Evolutionary conservation across 768 basidiomycete genomes (phyloP).

Genomic region (Termitomyces sp.): DNA sequence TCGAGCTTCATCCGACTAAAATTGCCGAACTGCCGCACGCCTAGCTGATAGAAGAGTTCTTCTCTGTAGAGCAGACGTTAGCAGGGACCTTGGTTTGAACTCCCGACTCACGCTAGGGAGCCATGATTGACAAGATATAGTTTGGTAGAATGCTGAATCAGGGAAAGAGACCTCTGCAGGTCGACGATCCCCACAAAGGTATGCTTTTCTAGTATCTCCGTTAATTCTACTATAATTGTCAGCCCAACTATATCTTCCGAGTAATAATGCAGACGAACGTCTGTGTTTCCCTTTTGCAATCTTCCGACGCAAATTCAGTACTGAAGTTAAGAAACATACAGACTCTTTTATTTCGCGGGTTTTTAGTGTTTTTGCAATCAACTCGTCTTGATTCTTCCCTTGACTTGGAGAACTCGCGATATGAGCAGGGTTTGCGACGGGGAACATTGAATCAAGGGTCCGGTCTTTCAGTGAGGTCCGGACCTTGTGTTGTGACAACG

Average conservation of each 20-base stretch:
- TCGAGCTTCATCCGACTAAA: constrained; percentile 72
- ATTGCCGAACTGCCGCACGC: constrained; percentile 85
- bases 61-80: constrained; percentile 45
- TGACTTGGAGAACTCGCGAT: constrained; percentile 20
- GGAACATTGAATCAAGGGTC: constrained; percentile 95
- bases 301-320: constrained; percentile 55
- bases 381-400: constrained; percentile 12
- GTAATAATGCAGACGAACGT: constrained; percentile 38
- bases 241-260: neutral
- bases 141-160: constrained; percentile 85
- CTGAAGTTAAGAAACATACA: constrained; percentile 69
- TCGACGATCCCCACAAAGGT: constrained; percentile 93
- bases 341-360: constrained; percentile 66
- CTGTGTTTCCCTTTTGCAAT: constrained; percentile 59
- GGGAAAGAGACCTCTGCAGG: constrained; percentile 59
- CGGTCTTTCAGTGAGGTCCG: constrained; percentile 83
- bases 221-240: constrained; percentile 50
- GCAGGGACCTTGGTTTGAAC: neutral
- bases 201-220: constrained; percentile 80
- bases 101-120: constrained; percentile 62
- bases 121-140: constrained; percentile 88
- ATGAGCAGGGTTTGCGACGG: constrained; percentile 51
- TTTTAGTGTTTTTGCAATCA: constrained; percentile 20
- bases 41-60: constrained; percentile 93
- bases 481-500: constrained; percentile 83